Base-by-base conservation (phyloP, 2,329 filamentous ascomycete species). In the Verticillium longisporum region DNA sequence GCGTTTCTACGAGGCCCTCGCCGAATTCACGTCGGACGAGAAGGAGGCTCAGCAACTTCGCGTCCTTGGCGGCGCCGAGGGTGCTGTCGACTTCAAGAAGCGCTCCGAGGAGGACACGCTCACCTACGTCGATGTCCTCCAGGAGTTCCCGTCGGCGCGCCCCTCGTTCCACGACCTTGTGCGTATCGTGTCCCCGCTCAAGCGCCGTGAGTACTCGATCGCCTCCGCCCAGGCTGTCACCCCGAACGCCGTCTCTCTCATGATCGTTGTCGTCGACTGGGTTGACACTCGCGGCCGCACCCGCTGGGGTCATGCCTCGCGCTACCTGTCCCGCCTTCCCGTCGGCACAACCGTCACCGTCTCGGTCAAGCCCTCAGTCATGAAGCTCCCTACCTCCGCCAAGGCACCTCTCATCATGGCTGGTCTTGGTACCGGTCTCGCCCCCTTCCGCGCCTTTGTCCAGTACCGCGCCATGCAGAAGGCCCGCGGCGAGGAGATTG, bases 381-480 rank as follows among this genome's bases (percentile, higher is more conserved):
- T 99, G 95, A 99, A 98, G 80, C 85, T 99, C n/a, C 95, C 95
- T 5, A 78, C 84, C 63, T 89, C 88, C 73, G 88, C 93, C 68
- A 95, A 91, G 41, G 91, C 94, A 56, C 95, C 95, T 50, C 88
- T 99, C 72, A 97, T 99, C 82, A 97, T 99, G 94, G 95, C 95
- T 10, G 95, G 95, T 75, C 89, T 98, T n/a, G 95, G 95, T 65
- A 99, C 95, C 0, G 95, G 95, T 72, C 88, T 99, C 26, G 95
- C 95, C 1, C 95, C 95, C n/a, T 99, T 99, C 91, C 92, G 95
- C 66, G 95, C 95, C 63, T 99, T 99, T 72, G 90, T 98, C 56
- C 95, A 99, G 79, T 95, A 99, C 80, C 94, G 95, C 61, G 95
- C 95, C 57, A 92, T 96, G 86, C 94, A 99, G 74, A 97, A 97